Evolutionary conservation across 257 asterid species (phyloP).

Genomic region (Mitragyna speciosa): DNA sequence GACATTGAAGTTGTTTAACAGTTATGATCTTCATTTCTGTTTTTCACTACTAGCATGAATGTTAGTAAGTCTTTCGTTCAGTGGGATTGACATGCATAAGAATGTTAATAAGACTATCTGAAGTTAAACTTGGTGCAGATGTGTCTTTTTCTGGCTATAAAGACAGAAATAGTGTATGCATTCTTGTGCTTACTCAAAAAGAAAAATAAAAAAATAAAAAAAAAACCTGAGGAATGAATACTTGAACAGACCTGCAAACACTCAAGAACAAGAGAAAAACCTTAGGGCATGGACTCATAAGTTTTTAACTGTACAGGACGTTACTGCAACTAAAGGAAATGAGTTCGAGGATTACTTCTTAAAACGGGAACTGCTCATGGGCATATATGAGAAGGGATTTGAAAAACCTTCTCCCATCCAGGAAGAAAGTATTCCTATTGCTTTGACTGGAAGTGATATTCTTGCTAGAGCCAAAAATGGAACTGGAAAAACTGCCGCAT

Average conservation of each 20-base stretch:
- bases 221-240: not conserved
- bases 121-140: not conserved
- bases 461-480: constrained; percentile 87
- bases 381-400: constrained; percentile 82
- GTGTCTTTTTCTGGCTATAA: constrained; percentile 3
- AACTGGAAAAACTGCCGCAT: constrained; percentile 87
- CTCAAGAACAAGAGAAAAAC: not conserved
- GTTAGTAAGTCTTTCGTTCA: not conserved
- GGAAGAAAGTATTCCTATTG: constrained; percentile 85
- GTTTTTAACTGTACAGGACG: constrained; percentile 50
- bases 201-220: too few species aligned
- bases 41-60: constrained; percentile 1
- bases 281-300: not conserved
- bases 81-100: not conserved
- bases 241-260: not conserved
- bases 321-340: constrained; percentile 84
- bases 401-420: constrained; percentile 84
- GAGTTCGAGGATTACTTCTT: constrained; percentile 83
- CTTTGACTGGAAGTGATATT: constrained; percentile 76
- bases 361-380: constrained; percentile 86
- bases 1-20: not conserved
- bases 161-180: not conserved
- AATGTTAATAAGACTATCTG: not conserved
- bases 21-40: not conserved
- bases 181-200: not conserved